Conservation (phyloP, 306 rosid species). For the Ziziphus jujuba region DNA sequence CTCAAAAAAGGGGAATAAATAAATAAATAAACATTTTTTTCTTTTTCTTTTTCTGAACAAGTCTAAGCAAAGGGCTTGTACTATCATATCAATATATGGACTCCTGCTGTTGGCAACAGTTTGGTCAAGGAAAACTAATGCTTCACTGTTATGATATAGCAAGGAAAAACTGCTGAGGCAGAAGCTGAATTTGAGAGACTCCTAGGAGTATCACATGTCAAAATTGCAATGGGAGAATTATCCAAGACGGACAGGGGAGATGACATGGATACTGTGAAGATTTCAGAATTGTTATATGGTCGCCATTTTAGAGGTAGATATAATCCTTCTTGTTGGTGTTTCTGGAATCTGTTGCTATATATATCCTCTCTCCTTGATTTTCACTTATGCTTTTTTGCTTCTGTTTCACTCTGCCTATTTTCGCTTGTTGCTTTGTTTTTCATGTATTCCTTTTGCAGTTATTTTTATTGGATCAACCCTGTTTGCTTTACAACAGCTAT, state of each 20-base stretch:
- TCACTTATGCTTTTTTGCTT: neutral
- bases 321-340: constrained; percentile 7
- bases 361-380: neutral
- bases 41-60: too few relatives aligned
- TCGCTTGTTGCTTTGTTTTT: constrained; percentile 49
- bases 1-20: too few relatives aligned
- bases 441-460: constrained; percentile 89
- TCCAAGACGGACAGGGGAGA: constrained; percentile 77
- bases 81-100: neutral
- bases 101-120: neutral
- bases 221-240: constrained; percentile 76
- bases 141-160: constrained; percentile 45
- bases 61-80: too few relatives aligned
- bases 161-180: constrained; percentile 88
- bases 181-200: constrained; percentile 85
- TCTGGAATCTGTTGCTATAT: neutral
- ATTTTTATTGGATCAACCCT: constrained; percentile 99
- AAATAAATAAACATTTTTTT: too few relatives aligned
- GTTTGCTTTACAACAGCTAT: constrained; percentile 99
- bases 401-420: constrained; percentile 10
- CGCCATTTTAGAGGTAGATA: constrained; percentile 78
- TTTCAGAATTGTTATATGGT: constrained; percentile 80
- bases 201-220: constrained; percentile 82
- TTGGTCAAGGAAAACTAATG: neutral
- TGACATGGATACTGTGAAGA: constrained; percentile 60